Evolutionary conservation across 768 basidiomycete species (phyloP).

Genomic region (Suillus fuscotomentosus): DNA sequence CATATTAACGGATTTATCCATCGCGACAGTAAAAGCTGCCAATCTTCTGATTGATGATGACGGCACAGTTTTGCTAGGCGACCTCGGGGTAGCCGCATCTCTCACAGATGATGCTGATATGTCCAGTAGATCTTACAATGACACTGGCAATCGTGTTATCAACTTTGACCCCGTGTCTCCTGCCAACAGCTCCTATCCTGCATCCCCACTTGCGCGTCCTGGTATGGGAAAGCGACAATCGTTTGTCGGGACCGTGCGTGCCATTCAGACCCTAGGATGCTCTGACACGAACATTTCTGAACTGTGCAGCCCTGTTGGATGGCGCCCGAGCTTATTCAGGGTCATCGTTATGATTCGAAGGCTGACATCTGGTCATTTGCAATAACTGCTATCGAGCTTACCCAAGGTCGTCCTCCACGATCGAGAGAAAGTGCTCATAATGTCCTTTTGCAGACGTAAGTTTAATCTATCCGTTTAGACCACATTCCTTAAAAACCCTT

Average conservation of each 20-base stretch:
- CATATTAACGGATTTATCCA: conserved; percentile 91
- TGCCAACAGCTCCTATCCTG: conserved; percentile 2
- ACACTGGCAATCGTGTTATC: conserved; percentile 28
- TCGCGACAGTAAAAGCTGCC: conserved; percentile 90
- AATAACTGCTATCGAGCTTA: conserved; percentile 89
- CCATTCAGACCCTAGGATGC: not conserved
- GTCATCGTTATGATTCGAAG: conserved; percentile 77
- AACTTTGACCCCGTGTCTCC: conserved; percentile 33
- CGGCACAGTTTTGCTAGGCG: conserved; percentile 87
- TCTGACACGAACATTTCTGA: not conserved
- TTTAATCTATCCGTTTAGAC: conserved; percentile 8
- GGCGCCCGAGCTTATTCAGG: conserved; percentile 92
- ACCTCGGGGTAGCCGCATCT: conserved; percentile 89
- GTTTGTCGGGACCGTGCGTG: conserved; percentile 85
- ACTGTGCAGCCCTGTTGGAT: conserved; percentile 82
- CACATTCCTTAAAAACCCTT: not conserved
- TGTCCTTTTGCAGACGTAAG: conserved; percentile 74
- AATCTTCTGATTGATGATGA: conserved; percentile 91
- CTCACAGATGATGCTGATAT: conserved; percentile 64
- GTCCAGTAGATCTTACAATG: conserved; percentile 24
- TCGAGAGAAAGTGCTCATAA: conserved; percentile 71
- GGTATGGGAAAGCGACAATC: conserved; percentile 78
- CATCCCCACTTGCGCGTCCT: conserved; percentile 31
- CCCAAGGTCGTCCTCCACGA: conserved; percentile 85
- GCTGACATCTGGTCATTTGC: conserved; percentile 98